phyloP scores from a whole-genome alignment of 1,284 basidiomycete species.

The Ustanciosporium gigantosporum region DNA sequence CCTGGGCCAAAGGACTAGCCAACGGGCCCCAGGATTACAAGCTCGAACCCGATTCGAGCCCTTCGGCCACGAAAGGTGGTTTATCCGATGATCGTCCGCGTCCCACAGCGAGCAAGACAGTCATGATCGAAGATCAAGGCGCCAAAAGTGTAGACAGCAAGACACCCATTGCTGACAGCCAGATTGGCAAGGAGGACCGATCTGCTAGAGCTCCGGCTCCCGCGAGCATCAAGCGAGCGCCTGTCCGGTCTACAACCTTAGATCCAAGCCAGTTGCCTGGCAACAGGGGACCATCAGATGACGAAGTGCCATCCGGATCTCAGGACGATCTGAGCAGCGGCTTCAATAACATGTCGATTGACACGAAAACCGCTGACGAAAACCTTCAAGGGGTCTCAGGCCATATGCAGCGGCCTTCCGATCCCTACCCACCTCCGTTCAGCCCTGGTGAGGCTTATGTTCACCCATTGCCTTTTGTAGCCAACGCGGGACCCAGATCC shows the following conservation, averaged over 20 bases:
- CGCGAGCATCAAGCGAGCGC: slow-evolving; percentile 22
- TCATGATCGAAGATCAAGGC: background rate
- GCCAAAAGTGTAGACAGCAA: no score
- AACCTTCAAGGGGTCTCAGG: slow-evolving; percentile 2
- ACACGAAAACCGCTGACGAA: slow-evolving; percentile 9
- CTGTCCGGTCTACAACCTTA: slow-evolving; percentile 27
- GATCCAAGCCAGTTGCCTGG: slow-evolving; percentile 23
- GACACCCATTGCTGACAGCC: no score
- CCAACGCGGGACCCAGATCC: slow-evolving; percentile 25
- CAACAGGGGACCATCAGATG: background rate
- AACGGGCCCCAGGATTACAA: slow-evolving; percentile 2
- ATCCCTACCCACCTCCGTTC: slow-evolving; percentile 22
- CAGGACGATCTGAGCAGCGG: slow-evolving; percentile 7
- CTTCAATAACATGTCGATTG: slow-evolving; percentile 5
- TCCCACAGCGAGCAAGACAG: no score
- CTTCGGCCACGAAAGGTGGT: background rate
- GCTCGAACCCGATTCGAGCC: slow-evolving; percentile 5
- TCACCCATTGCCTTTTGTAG: slow-evolving; percentile 21
- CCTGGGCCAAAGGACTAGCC: slow-evolving; percentile 22
- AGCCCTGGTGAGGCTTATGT: slow-evolving; percentile 24
- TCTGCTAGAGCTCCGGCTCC: slow-evolving; percentile 12
- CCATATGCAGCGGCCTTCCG: slow-evolving; percentile 20
- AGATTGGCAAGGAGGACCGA: no score
- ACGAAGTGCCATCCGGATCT: background rate
- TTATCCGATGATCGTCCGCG: background rate